Percentiles rank a stretch among this genome's conserved stretches.
phyloP scores from a whole-genome alignment of 1,284 basidiomycete genomes.

The Tylopilus sp. region DNA sequence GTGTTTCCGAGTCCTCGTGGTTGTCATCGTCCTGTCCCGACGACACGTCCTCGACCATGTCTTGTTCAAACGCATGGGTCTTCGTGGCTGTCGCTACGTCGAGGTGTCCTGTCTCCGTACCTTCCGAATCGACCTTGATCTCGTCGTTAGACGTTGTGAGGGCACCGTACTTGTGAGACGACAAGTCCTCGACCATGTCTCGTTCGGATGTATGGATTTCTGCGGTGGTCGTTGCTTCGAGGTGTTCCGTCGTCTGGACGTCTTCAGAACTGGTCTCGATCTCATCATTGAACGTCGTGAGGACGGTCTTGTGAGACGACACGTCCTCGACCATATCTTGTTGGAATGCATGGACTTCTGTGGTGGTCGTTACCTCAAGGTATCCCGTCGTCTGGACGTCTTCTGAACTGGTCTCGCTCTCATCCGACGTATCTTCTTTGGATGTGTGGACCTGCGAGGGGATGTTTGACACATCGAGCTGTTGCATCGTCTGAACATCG shows the following conservation, averaged over 20 bases:
- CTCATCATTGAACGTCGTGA: no score
- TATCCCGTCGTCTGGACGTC: no score
- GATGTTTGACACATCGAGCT: not conserved
- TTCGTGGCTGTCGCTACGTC: not conserved
- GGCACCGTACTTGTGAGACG: no score
- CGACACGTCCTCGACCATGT: not conserved
- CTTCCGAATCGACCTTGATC: no score
- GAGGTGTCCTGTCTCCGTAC: not conserved
- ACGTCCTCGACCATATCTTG: not conserved
- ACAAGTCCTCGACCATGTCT: no score
- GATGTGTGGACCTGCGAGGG: not conserved
- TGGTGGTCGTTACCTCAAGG: not conserved
- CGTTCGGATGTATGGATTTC: no score
- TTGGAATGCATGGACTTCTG: not conserved
- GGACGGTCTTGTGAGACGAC: not conserved
- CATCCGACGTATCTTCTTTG: not conserved
- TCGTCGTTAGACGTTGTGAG: no score
- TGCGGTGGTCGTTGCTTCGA: not conserved
- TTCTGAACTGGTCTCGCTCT: no score
- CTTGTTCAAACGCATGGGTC: not conserved
- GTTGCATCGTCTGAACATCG: not conserved
- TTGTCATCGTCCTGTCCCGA: not conserved
- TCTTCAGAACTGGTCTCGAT: not conserved
- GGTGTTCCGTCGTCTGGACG: not conserved
- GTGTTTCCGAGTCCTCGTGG: not conserved